Percentiles rank a stretch among this genome's conserved stretches.
Evolutionary conservation across 768 basidiomycete species (phyloP).

Genomic region (Brasilioporus rufonigricans): DNA sequence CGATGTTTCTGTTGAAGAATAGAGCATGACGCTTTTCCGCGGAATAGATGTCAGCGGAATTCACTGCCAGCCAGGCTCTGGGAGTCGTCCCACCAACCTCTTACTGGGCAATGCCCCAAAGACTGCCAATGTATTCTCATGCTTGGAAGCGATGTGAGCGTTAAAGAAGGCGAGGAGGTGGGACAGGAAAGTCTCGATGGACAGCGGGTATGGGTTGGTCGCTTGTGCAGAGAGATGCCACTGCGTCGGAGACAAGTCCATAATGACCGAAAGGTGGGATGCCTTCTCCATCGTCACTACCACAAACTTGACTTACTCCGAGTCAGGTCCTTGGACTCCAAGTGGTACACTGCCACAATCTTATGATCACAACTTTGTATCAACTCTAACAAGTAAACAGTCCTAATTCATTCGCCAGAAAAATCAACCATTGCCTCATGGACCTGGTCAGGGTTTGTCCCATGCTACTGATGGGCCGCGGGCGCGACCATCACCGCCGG

Average conservation of each 20-base stretch:
- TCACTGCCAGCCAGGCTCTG: not conserved
- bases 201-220: conserved; percentile 49
- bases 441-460: no score
- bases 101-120: conserved; percentile 85
- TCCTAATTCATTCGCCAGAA: no score
- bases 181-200: conserved; percentile 72
- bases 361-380: not conserved
- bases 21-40: conserved; percentile 64
- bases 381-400: no score
- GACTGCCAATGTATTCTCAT: conserved; percentile 91
- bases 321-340: no score
- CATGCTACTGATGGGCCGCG: no score
- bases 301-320: not conserved
- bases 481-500: no score
- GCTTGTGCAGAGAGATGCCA: conserved; percentile 72
- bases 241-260: conserved; percentile 84
- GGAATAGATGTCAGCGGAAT: not conserved
- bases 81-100: conserved; percentile 50
- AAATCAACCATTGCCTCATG: no score
- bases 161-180: conserved; percentile 91
- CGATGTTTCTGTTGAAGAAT: conserved; percentile 58
- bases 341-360: not conserved
- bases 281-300: conserved; percentile 40
- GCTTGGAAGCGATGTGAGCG: conserved; percentile 83
- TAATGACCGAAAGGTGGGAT: conserved; percentile 74